A percentile compares a stretch with the other conserved stretches of the same genome.
These are phyloP conservation scores for Fusarium sp. DNA, from an alignment of 2,329 filamentous ascomycete genomes.

Conservation along the genomic window DNA sequence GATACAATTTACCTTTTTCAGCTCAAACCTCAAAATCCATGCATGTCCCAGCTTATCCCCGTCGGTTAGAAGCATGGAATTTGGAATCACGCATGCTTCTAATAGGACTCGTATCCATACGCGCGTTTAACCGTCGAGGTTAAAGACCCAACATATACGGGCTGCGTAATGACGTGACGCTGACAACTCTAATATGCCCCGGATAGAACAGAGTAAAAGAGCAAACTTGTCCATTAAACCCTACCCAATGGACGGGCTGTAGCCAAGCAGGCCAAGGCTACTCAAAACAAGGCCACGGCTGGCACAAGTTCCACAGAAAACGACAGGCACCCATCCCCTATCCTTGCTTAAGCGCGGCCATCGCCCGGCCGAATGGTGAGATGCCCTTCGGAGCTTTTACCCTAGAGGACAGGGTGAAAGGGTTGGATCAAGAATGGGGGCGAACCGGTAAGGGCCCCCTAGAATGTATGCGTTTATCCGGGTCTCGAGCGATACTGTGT, in stretches of 20 bases:
- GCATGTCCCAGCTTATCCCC: no score
- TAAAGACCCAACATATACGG: not conserved
- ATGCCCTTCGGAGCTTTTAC: slow-evolving; percentile 5
- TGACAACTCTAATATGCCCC: slow-evolving; percentile 1
- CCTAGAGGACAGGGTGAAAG: not conserved
- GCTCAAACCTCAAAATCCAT: no score
- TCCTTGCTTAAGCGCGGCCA: not conserved
- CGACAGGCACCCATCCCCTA: not conserved
- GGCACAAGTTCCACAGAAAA: not conserved
- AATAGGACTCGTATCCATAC: not conserved
- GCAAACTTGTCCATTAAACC: no score
- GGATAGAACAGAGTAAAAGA: slow-evolving; percentile 3
- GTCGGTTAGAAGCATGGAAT: no score
- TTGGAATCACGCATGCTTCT: no score
- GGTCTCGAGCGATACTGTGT: not conserved
- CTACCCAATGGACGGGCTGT: no score
- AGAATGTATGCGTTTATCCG: not conserved
- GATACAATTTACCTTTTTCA: no score
- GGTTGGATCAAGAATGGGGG: not conserved
- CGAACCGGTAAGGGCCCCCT: not conserved
- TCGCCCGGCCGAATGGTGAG: not conserved
- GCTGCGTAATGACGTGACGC: not conserved
- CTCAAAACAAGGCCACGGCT: slow-evolving; percentile 1
- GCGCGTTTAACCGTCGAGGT: not conserved
- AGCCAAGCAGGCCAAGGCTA: not conserved